phyloP scores from a whole-genome alignment of 2,329 filamentous ascomycete genomes.

The Aspergillus hortae region DNA sequence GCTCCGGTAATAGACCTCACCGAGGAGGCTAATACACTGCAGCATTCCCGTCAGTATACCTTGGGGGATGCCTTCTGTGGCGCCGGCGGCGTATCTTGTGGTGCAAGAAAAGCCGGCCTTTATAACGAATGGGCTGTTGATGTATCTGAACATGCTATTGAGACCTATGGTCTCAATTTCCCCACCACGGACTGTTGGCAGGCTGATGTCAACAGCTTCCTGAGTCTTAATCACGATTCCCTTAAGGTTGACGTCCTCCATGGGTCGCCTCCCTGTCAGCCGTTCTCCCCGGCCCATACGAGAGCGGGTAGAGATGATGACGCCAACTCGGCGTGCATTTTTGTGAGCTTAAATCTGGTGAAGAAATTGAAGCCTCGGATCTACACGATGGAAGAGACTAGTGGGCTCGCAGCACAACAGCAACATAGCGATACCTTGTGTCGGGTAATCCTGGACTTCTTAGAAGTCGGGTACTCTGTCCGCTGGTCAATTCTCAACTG shows the following conservation, averaged over 20 bases:
- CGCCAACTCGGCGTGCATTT: conserved; percentile 59
- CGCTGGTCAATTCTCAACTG: conserved; percentile 61
- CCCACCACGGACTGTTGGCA: conserved; percentile 32
- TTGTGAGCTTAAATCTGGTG: conserved; percentile 52
- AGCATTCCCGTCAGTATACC: conserved; percentile 50
- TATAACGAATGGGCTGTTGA: conserved; percentile 63
- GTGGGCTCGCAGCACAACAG: conserved; percentile 59
- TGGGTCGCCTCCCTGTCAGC: conserved; percentile 73
- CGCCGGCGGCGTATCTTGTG: conserved; percentile 59
- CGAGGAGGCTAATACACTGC: conserved; percentile 17
- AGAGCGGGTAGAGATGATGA: conserved; percentile 56
- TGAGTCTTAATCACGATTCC: conserved; percentile 27
- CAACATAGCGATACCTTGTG: conserved; percentile 50
- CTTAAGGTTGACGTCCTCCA: conserved; percentile 66
- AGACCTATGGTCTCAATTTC: conserved; percentile 61
- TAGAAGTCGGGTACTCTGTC: conserved; percentile 64
- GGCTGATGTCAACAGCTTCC: conserved; percentile 45
- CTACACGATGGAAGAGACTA: conserved; percentile 76
- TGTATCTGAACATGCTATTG: conserved; percentile 52
- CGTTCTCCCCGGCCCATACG: conserved; percentile 70
- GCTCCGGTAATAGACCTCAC: background rate
- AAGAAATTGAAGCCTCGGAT: conserved; percentile 60
- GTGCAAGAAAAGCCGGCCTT: conserved; percentile 59
- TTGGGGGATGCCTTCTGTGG: conserved; percentile 72
- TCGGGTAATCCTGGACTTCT: conserved; percentile 61